Evolutionary conservation across 192 early-diverging fungal species (phyloP), one percentile per base, ranked within the genome.

Genomic region (Rhizophlyctis rosea): DNA sequence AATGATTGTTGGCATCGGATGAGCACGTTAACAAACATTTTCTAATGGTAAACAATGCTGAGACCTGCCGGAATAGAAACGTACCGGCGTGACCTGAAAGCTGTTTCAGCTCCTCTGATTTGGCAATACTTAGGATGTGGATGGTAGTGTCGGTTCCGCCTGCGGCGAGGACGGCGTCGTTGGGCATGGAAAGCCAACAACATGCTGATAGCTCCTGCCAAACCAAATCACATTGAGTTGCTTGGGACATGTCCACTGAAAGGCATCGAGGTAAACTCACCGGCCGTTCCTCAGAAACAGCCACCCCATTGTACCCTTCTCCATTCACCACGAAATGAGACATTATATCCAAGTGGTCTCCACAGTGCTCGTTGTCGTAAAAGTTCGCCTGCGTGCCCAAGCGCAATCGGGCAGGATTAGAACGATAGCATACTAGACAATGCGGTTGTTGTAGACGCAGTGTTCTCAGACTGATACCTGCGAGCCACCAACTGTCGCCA

Each of bases 321-420:
- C 69, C 62, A 24, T 77, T 69, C 13, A 91, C 62, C 44, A 86
- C 79, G 58, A 87, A 96, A 68, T 96, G 90, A 4, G 91, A 92
- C 90, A 96, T 92, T 53, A 96, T 89, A 64, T 96, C 92, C 65
- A 96, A 76, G 57, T 96, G 93, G 64, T 94, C 91, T 11, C 91
- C 92, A 57, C 90, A 91, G 67, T 96, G 91, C 65, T 92, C 91
- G 70, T 96, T 96, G 63, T 96, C 93, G 67, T 90, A 96, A 14
- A 94, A 80, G 57, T 86, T 94, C 14, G 87, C 84, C 84, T 90
- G 71, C 5, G 27, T 30, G 29, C 33, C 34, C 14, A 50, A 49
- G 16, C 18, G 3, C n/a, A 18, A 32, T 9, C 29, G 24, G 35
- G 39, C 39, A 44, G 39, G 39, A 44, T 18, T 13, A 44, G 39